These are phyloP conservation scores for Lichtheimia ornata DNA, from an alignment of 371 early-diverging fungal genomes.

Conservation along the genomic window DNA sequence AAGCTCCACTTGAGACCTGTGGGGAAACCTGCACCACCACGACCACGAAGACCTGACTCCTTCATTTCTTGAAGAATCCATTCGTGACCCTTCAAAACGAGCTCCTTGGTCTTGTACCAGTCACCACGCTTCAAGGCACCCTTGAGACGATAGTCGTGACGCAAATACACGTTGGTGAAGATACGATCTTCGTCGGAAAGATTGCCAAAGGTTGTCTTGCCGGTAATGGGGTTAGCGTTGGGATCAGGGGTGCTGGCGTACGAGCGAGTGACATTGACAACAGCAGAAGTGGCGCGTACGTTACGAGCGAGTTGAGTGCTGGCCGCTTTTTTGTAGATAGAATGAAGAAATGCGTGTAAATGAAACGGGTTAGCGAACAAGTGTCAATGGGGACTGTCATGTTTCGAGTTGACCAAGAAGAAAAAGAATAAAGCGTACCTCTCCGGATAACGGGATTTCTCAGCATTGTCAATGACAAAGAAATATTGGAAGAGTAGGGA, in stretches of 20 bases:
- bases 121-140: slow-evolving; percentile 95
- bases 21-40: slow-evolving; percentile 98
- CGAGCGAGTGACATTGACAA: slow-evolving; percentile 32
- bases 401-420: background rate
- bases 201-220: slow-evolving; percentile 66
- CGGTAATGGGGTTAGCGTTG: slow-evolving; percentile 50
- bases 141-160: slow-evolving; percentile 86
- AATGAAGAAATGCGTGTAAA: slow-evolving; percentile 6
- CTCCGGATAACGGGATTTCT: slow-evolving; percentile 42
- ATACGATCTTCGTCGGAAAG: slow-evolving; percentile 93
- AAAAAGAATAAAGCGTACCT: slow-evolving; percentile 24
- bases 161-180: slow-evolving; percentile 94
- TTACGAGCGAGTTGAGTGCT: slow-evolving; percentile 7
- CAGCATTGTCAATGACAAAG: slow-evolving; percentile 37
- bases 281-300: slow-evolving; percentile 6
- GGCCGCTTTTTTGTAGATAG: background rate
- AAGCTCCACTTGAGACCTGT: slow-evolving; percentile 98
- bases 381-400: background rate
- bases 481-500: slow-evolving; percentile 38
- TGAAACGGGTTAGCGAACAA: background rate
- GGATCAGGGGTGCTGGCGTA: slow-evolving; percentile 54
- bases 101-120: slow-evolving; percentile 98
- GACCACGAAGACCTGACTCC: slow-evolving; percentile 92
- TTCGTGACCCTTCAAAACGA: slow-evolving; percentile 92
- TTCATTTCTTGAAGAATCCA: slow-evolving; percentile 98